Percentiles rank a stretch among this genome's conserved stretches.
Conservation (phyloP, 2,329 filamentous ascomycete species). For the Rugonectria rugulosa region DNA sequence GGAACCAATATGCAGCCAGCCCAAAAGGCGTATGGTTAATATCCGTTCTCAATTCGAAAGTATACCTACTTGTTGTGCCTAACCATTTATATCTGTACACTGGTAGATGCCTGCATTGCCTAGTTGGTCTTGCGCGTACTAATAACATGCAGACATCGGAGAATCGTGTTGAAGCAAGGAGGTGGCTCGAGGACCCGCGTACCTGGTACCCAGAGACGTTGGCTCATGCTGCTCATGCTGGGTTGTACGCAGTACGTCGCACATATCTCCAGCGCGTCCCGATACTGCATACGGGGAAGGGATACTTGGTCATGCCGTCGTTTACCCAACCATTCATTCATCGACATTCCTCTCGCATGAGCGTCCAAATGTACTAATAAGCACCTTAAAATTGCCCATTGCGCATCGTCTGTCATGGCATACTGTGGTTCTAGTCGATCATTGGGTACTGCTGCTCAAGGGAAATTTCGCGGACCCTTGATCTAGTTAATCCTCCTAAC, state of each 20-base stretch:
- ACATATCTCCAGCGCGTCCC: too few species aligned
- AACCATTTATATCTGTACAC: too few species aligned
- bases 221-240: too few species aligned
- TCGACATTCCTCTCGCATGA: not conserved
- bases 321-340: not conserved
- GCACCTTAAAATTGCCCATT: not conserved
- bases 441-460: not conserved
- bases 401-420: slow-evolving; percentile 4
- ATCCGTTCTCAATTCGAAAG: not conserved
- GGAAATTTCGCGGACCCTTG: not conserved
- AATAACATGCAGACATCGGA: too few species aligned
- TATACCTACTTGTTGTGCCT: too few species aligned
- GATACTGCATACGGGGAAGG: too few species aligned
- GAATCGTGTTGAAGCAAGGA: too few species aligned
- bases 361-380: not conserved
- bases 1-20: slow-evolving; percentile 2
- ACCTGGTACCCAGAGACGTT: too few species aligned
- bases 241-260: too few species aligned
- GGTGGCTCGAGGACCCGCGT: too few species aligned
- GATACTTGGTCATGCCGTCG: not conserved
- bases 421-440: not conserved
- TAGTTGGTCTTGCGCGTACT: too few species aligned
- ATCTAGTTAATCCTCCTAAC: not conserved
- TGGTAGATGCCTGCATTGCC: too few species aligned
- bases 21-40: slow-evolving; percentile 3